Evolutionary conservation across 768 basidiomycete species (phyloP), one percentile per base, ranked within the genome.

Genomic region (Tylopilus rubrobrunneus): DNA sequence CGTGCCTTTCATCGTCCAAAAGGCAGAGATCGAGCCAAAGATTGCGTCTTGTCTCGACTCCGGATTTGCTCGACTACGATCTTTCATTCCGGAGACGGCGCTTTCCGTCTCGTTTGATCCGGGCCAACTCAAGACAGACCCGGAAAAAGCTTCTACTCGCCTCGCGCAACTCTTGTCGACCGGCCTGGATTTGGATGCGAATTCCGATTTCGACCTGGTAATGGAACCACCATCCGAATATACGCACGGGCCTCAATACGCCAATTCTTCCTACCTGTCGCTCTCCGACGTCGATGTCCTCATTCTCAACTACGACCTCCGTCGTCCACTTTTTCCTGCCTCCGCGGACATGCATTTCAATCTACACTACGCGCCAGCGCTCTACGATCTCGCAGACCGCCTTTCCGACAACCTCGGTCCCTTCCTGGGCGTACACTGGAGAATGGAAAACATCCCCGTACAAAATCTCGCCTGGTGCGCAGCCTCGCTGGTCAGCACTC

Each of bases 391-490:
- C 9, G 79, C 78, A 0, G 57, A 62, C 8, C 60, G 57, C 31
- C 62, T 83, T 43, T 60, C 69, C 0, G 62, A 67, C 0, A 70
- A 73, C 19, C 51, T 71, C 0, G 59, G 59, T 1, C 73, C 77
- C 0, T 84, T 78, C 62, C 60, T 78, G 4, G 77, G 73, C 0
- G 74, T 86, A 8, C 79, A 84, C 58, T 86, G 81, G 83, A 69
- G 78, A 21, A 80, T 80, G 73, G 81, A 84, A 56, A 78, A 73
- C 15, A 69, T 83, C 49, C 62, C 75, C 1, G 62, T 72, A 1
- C 65, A 69, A 19, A 61, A 71, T 36, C 69, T 84, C 7, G 64
- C 70, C 0, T 73, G 74, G 37, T 85, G 84, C 59, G 80, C 80
- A 0, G 67, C 74, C 44, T 74, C 75, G 1, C 72, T 86, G 42